These are phyloP conservation scores for Aspergillus sclerotioniger DNA, from an alignment of 495 filamentous ascomycete genomes.

Conservation along the genomic window DNA sequence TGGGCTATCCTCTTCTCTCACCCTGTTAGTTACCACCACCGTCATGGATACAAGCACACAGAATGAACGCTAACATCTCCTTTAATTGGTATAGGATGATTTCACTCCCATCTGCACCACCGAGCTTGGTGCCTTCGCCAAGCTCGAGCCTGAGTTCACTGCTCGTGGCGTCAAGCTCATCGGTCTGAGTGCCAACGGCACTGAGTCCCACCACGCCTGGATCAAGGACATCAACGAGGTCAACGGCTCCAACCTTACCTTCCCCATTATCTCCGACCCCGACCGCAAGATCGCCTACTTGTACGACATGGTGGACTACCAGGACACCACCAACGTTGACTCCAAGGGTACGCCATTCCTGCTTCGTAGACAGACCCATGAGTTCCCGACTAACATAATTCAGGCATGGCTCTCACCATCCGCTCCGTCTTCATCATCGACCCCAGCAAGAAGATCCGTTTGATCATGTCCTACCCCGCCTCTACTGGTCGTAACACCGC, in stretches of 20 bases:
- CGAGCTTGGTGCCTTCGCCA: conserved; percentile 95
- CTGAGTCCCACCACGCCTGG: conserved; percentile 65
- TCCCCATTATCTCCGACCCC: conserved; percentile 98
- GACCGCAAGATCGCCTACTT: conserved; percentile 84
- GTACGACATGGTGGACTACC: conserved; percentile 96
- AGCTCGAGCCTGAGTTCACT: conserved; percentile 94
- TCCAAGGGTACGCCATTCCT: conserved; percentile 61
- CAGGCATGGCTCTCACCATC: conserved; percentile 87
- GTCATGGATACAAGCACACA: neutral
- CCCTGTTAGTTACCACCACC: conserved; percentile 59
- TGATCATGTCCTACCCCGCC: conserved; percentile 94
- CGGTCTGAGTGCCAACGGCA: conserved; percentile 62
- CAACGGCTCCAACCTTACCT: conserved; percentile 71
- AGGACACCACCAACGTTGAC: conserved; percentile 84
- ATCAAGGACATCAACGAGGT: conserved; percentile 97
- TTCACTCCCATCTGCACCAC: conserved; percentile 97
- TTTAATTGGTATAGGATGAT: conserved; percentile 44
- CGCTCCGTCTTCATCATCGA: conserved; percentile 99
- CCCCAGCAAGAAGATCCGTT: conserved; percentile 95
- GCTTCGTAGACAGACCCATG: neutral
- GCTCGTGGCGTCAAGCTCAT: conserved; percentile 95
- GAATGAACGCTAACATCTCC: neutral
- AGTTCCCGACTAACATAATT: conserved; percentile 4
- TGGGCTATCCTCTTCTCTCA: conserved; percentile 98
- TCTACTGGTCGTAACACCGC: conserved; percentile 96